phyloP scores from a whole-genome alignment of 2,329 filamentous ascomycete genomes.

The Hymenotorrendiella dingleyae region DNA sequence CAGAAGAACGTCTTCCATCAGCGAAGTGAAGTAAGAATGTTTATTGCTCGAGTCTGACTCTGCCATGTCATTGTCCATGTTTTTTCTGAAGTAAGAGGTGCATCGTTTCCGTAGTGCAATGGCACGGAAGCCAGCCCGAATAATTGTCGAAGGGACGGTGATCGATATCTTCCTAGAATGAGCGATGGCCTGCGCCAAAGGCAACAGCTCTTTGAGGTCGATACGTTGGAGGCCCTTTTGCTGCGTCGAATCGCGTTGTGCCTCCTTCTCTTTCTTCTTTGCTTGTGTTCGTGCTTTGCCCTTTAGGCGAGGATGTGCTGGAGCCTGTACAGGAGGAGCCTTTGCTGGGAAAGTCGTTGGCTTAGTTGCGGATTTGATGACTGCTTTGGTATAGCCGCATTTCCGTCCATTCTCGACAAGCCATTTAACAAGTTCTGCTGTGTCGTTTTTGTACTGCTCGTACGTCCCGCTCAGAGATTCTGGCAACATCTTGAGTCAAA shows the following conservation, averaged over 20 bases:
- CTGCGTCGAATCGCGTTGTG: neutral
- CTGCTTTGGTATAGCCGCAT: too few species aligned
- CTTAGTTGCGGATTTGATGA: too few species aligned
- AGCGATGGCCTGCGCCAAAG: slow-evolving; percentile 7
- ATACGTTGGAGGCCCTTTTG: neutral
- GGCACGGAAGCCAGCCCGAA: slow-evolving; percentile 11
- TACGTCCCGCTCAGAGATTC: too few species aligned
- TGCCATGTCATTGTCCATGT: neutral
- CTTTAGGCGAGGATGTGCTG: too few species aligned
- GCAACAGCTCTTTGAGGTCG: slow-evolving; percentile 2
- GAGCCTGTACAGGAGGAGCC: too few species aligned
- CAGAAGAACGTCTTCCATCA: slow-evolving; percentile 13
- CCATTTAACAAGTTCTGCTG: too few species aligned
- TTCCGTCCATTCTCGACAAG: too few species aligned
- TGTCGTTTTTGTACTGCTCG: too few species aligned
- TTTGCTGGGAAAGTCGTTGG: too few species aligned
- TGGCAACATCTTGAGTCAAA: too few species aligned
- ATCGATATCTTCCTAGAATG: neutral
- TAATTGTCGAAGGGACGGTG: slow-evolving; percentile 6
- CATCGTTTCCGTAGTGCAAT: slow-evolving; percentile 11
- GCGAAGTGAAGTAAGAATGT: slow-evolving; percentile 9
- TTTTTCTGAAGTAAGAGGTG: slow-evolving; percentile 2
- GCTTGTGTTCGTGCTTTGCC: slow-evolving; percentile 11
- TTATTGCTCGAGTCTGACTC: slow-evolving; percentile 3
- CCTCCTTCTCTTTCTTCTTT: too few species aligned